Evolutionary conservation across 2,329 filamentous ascomycete species (phyloP), one percentile per base, ranked within the genome.

Genomic region (Colletotrichum coccodes): DNA sequence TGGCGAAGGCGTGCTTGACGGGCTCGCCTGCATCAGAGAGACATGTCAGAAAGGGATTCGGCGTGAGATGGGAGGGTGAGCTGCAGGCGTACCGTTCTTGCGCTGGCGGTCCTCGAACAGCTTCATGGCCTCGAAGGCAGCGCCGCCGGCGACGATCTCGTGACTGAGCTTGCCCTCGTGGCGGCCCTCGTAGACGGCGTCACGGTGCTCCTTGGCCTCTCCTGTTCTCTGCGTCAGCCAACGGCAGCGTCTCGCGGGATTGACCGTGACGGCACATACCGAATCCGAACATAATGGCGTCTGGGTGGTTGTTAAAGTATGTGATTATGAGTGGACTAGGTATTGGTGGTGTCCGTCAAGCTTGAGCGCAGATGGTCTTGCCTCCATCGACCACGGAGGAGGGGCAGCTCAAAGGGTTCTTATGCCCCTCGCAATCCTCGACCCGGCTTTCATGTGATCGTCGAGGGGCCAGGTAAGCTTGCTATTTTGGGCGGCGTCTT

Each of bases 61-160:
- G 5, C 30, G 12, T 2, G 9, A 21, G 6, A 26, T 8, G 6
- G 8, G 8, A 38, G 60, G 42, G 32, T 26, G 57, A 32, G 0
- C n/a, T 6, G 50, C 4, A 18, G 18, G 42, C 83, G 30, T 83
- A 90, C 90, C 92, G 78, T 93, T 85, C 64, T 82, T 84, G 75
- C 91, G 90, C 83, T 94, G 91, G 75, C 88, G 85, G 79, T 94
- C 90, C 82, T 95, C 92, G 75, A 90, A 95, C 26, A 90, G 84
- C 85, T 94, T 94, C 87, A 95, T 92, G 75, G 90, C 93, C 72
- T 89, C 91, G 77, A 95, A 95, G 71, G 91, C 89, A 66, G 92
- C 93, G 66, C 90, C 93, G 71, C 92, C 92, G 72, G 90, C 92
- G 64, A 95, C 78, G 54, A 93, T 77, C 83, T 96, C 92, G 81